Conservation (phyloP, 179 eudicot genomes). For the Spinacia oleracea region DNA sequence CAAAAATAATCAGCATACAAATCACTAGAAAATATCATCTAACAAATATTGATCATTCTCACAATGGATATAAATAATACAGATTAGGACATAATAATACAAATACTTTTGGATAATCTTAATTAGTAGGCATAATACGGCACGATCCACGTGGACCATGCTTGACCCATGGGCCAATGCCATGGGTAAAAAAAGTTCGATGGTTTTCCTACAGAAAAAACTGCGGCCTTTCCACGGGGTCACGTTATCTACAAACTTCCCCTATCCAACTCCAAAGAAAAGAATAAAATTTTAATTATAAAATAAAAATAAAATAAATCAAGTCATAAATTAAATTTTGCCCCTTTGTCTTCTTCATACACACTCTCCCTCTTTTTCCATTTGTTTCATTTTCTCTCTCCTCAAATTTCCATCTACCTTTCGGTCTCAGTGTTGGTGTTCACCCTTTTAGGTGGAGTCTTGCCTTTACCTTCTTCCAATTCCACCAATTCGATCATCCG, state of each 20-base stretch:
- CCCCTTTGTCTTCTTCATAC: not conserved
- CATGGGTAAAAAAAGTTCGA: not conserved
- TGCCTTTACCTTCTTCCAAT: conserved; percentile 9
- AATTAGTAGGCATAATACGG: too few species aligned
- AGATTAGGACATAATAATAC: too few species aligned
- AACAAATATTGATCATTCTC: too few species aligned
- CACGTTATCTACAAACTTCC: not conserved
- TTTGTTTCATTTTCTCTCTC: not conserved
- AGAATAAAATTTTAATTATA: not conserved
- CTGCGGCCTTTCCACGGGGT: not conserved
- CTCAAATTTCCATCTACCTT: not conserved
- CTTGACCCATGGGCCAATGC: too few species aligned
- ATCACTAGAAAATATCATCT: too few species aligned
- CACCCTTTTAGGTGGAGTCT: conserved; percentile 24
- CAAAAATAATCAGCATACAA: too few species aligned
- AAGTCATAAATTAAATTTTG: not conserved
- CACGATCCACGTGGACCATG: not conserved
- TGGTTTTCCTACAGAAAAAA: not conserved
- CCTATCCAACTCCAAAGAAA: not conserved
- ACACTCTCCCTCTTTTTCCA: not conserved
- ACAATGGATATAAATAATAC: too few species aligned
- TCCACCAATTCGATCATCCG: not conserved
- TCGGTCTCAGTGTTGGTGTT: conserved; percentile 32
- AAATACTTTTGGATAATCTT: too few species aligned
- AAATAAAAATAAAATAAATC: not conserved